A percentile compares a stretch with the other conserved stretches of the same genome.
phyloP scores from a whole-genome alignment of 345 rosid genomes.

The Melastoma malabathricum region DNA sequence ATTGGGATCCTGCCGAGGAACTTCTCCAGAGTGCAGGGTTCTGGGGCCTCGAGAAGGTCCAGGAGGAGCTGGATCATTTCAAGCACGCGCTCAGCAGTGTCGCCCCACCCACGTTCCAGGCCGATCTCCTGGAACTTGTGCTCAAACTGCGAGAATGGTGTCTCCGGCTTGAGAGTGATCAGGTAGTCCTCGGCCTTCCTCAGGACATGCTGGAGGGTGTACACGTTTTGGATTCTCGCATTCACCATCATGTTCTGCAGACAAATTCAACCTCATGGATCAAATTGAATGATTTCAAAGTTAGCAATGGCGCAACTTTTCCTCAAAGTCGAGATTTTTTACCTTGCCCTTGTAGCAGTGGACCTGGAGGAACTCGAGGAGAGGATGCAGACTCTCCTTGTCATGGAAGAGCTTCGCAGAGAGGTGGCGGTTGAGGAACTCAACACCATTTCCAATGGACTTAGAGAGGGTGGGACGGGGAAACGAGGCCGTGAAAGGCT shows the following conservation, averaged over 20 bases:
- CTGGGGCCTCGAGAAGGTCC: conserved; percentile 56
- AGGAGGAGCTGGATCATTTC: conserved; percentile 48
- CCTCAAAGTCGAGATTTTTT: background rate
- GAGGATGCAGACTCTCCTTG: conserved; percentile 22
- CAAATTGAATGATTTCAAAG: no score
- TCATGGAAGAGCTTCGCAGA: conserved; percentile 21
- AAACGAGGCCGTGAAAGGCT: conserved; percentile 23
- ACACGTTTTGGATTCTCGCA: conserved; percentile 29
- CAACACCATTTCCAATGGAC: conserved; percentile 28
- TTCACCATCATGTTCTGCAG: conserved; percentile 48
- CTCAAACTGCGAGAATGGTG: conserved; percentile 41
- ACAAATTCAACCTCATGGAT: background rate
- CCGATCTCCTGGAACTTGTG: conserved; percentile 49
- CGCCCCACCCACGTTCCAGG: conserved; percentile 55
- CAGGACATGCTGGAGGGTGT: conserved; percentile 36
- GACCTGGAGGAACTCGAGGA: conserved; percentile 19
- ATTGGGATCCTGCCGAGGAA: conserved; percentile 54
- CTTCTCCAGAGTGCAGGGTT: conserved; percentile 45
- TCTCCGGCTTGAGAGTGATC: conserved; percentile 25
- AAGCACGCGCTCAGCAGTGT: conserved; percentile 26
- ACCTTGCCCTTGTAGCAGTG: conserved; percentile 22
- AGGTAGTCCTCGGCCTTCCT: conserved; percentile 45
- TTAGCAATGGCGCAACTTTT: no score
- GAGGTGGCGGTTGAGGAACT: conserved; percentile 21
- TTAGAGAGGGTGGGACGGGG: conserved; percentile 20